phyloP scores from a whole-genome alignment of 345 rosid species.

The Euphorbia pulcherrima region DNA sequence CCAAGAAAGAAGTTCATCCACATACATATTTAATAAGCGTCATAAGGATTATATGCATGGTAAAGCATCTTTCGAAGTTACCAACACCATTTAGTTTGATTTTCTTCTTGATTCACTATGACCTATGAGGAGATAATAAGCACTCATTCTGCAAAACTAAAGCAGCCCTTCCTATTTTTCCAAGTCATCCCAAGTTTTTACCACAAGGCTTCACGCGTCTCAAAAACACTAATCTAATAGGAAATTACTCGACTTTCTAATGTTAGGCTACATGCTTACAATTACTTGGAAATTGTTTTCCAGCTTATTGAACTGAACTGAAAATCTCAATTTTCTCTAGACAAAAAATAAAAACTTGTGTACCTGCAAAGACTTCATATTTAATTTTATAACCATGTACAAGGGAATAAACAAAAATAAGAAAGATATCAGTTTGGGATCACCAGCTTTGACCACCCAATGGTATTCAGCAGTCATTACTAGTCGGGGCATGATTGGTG shows the following conservation, averaged over 20 bases:
- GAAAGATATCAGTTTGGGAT: not conserved
- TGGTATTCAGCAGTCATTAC: not conserved
- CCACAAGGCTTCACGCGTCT: not conserved
- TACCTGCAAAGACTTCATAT: not conserved
- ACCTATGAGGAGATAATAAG: conserved; percentile 8
- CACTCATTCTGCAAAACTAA: not conserved
- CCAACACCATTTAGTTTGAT: not conserved
- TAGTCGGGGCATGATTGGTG: not conserved
- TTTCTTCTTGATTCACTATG: not conserved
- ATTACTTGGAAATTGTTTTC: not conserved
- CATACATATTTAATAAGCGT: not conserved
- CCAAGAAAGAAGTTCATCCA: not conserved
- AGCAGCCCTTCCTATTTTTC: not conserved
- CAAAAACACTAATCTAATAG: not conserved
- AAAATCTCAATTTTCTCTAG: not conserved
- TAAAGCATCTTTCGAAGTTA: conserved; percentile 7
- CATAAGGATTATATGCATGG: conserved; percentile 3
- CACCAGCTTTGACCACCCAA: not conserved
- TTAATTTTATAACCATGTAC: not conserved
- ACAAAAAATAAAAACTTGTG: not conserved
- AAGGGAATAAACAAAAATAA: too few species aligned
- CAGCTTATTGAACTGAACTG: not conserved
- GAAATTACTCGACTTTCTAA: not conserved
- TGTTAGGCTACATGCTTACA: not conserved
- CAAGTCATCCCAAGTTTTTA: not conserved